A percentile compares a stretch with the other conserved stretches of the same genome.
phyloP scores from a whole-genome alignment of 768 basidiomycete genomes.

The Phylloporus scabripes region DNA sequence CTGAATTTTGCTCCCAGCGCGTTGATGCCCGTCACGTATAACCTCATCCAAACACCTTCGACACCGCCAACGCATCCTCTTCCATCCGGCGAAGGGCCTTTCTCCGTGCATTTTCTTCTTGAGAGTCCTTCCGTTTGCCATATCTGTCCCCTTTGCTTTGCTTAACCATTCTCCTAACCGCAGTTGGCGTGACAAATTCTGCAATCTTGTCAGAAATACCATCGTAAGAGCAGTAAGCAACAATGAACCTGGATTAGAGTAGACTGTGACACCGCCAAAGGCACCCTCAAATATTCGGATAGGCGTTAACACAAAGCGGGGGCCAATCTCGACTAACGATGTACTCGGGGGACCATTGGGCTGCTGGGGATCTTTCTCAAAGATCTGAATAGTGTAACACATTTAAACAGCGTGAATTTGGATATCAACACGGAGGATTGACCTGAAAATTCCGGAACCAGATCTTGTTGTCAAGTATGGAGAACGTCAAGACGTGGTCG shows the following conservation, averaged over 20 bases:
- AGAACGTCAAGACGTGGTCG: constrained; percentile 96
- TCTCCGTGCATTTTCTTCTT: constrained; percentile 59
- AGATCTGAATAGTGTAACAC: constrained; percentile 50
- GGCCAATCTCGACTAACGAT: constrained; percentile 94
- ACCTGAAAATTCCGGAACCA: constrained; percentile 99
- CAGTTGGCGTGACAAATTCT: constrained; percentile 93
- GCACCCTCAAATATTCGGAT: constrained; percentile 98
- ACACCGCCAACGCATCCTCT: constrained; percentile 78
- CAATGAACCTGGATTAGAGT: constrained; percentile 82
- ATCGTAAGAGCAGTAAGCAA: not conserved
- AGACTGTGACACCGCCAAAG: constrained; percentile 91
- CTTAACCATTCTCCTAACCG: constrained; percentile 63
- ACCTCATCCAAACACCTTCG: constrained; percentile 82
- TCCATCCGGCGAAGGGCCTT: constrained; percentile 56
- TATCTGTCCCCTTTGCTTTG: constrained; percentile 79
- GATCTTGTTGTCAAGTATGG: constrained; percentile 90
- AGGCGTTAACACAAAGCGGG: constrained; percentile 93
- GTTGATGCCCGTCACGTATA: not conserved
- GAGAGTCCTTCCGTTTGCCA: constrained; percentile 70
- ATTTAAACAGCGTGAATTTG: not conserved
- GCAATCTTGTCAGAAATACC: constrained; percentile 4
- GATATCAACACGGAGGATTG: constrained; percentile 13
- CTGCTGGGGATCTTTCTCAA: constrained; percentile 90
- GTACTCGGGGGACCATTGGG: constrained; percentile 81
- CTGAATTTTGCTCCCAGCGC: not conserved